Evolutionary conservation across 306 rosid genomes (phyloP).

Genomic region (Comarum palustre): DNA sequence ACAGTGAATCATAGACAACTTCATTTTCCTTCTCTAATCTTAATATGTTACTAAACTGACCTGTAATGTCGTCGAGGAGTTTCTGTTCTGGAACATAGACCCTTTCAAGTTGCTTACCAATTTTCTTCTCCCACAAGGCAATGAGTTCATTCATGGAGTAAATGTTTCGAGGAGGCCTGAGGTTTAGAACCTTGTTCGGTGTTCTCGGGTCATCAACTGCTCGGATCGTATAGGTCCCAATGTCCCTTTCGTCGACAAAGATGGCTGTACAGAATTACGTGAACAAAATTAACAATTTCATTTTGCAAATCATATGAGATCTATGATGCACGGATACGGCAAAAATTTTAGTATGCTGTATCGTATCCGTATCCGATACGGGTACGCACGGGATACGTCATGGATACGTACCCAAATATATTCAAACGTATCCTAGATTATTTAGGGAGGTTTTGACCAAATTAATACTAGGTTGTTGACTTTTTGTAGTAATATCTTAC

Average conservation of each 20-base stretch:
- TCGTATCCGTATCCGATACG: too few species aligned
- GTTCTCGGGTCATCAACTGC: slow-evolving; percentile 88
- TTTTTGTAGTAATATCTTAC: too few species aligned
- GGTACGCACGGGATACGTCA: too few species aligned
- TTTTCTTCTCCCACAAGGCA: slow-evolving; percentile 85
- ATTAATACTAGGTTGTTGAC: too few species aligned
- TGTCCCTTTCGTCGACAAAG: slow-evolving; percentile 76
- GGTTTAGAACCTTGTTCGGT: slow-evolving; percentile 66
- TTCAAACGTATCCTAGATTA: too few species aligned
- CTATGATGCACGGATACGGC: too few species aligned
- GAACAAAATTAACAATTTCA: neutral
- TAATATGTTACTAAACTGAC: slow-evolving; percentile 16
- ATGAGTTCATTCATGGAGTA: slow-evolving; percentile 70
- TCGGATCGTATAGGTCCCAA: slow-evolving; percentile 68
- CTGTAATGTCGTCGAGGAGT: slow-evolving; percentile 66
- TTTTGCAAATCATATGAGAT: neutral
- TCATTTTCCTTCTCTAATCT: neutral
- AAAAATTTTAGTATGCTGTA: too few species aligned
- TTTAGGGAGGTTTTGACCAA: too few species aligned
- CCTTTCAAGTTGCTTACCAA: slow-evolving; percentile 64
- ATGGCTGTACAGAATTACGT: slow-evolving; percentile 35
- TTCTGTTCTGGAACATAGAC: slow-evolving; percentile 57
- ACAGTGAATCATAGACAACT: neutral
- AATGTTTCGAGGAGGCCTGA: slow-evolving; percentile 63
- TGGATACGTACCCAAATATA: too few species aligned